These are phyloP conservation scores for Diplodia corticola DNA, from an alignment of 2,329 filamentous ascomycete species.

Conservation along the genomic window DNA sequence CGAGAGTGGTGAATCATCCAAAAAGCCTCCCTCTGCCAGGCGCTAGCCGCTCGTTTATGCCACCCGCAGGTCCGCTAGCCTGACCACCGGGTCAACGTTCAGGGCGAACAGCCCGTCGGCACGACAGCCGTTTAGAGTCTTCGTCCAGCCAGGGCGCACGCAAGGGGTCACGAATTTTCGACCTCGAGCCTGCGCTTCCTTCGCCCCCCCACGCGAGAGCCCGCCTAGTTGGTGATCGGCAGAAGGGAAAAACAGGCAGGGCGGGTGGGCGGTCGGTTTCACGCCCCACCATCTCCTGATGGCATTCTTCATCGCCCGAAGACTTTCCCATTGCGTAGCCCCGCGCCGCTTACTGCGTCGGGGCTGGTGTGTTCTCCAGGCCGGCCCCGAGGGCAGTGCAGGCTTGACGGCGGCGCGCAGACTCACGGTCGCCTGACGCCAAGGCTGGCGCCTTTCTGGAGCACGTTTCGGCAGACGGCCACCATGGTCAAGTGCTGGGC, in stretches of 20 bases:
- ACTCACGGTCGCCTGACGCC: not conserved
- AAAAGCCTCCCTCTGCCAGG: not conserved
- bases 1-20: conserved; percentile 5
- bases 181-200: not conserved
- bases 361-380: not conserved
- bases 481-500: not conserved
- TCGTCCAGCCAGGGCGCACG: not conserved
- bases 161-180: not conserved
- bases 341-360: not conserved
- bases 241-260: not conserved
- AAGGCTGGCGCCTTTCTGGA: not conserved
- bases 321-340: conserved; percentile 9
- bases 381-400: not conserved
- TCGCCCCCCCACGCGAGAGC: not conserved
- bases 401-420: not conserved
- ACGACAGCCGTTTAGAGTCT: conserved; percentile 4
- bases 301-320: not conserved
- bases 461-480: not conserved
- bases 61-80: conserved; percentile 13
- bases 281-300: conserved; percentile 16
- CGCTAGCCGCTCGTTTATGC: conserved; percentile 5
- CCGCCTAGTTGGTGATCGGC: conserved; percentile 3
- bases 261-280: not conserved
- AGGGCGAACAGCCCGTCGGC: not conserved
- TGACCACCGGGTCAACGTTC: conserved; percentile 6